Conservation (phyloP, 352 stramenopile genomes). For the Phytophthora citrophthora region DNA sequence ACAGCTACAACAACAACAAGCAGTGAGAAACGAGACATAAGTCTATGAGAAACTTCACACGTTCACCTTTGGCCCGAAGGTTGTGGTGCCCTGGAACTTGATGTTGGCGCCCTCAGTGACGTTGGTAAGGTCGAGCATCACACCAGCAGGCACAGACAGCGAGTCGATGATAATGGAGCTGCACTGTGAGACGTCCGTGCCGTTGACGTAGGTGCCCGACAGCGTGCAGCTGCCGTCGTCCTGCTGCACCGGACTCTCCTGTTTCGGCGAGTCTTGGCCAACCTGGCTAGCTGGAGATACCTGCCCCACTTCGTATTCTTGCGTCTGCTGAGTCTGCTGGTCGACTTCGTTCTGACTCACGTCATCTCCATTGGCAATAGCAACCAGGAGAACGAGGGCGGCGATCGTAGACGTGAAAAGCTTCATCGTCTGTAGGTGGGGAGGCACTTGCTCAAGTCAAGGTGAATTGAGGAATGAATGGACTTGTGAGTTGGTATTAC, state of each 20-base stretch:
- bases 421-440: neutral
- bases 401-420: slow-evolving; percentile 3
- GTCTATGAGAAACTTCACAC: neutral
- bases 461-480: slow-evolving; percentile 9
- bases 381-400: slow-evolving; percentile 11
- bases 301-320: slow-evolving; percentile 4
- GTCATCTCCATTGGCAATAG: neutral
- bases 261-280: slow-evolving; percentile 1
- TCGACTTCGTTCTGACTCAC: slow-evolving; percentile 11
- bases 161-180: slow-evolving; percentile 32
- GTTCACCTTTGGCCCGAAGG: slow-evolving; percentile 30
- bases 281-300: slow-evolving; percentile 10
- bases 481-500: neutral
- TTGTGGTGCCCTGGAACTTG: slow-evolving; percentile 38
- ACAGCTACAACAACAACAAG: slow-evolving; percentile 8
- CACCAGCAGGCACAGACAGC: slow-evolving; percentile 13
- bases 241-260: neutral
- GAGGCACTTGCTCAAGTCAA: neutral
- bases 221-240: slow-evolving; percentile 21
- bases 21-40: neutral
- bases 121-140: slow-evolving; percentile 30
- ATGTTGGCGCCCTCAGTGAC: slow-evolving; percentile 31
- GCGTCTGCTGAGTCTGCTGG: neutral
- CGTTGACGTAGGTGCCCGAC: slow-evolving; percentile 24
- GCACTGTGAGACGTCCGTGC: slow-evolving; percentile 33